These are phyloP conservation scores for Linum usitatissimum DNA, from an alignment of 345 rosid genomes.

Conservation along the genomic window DNA sequence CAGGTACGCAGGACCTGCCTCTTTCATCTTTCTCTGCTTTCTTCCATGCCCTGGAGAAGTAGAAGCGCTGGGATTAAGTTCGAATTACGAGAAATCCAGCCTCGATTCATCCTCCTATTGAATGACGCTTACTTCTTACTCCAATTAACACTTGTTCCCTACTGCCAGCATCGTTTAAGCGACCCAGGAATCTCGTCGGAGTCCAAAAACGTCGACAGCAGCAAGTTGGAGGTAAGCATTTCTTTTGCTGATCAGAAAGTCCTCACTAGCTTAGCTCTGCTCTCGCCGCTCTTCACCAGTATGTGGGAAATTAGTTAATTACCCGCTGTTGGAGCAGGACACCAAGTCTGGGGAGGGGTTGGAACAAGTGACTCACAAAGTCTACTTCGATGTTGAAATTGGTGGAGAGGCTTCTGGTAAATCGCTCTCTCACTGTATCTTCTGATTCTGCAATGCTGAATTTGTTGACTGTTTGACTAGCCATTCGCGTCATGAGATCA, in stretches of 20 bases:
- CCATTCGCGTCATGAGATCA: not conserved
- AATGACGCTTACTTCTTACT: not conserved
- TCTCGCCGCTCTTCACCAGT: not conserved
- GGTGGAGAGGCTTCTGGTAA: conserved; percentile 16
- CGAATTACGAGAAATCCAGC: not conserved
- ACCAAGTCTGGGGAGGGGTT: conserved; percentile 7
- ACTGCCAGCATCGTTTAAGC: conserved; percentile 41
- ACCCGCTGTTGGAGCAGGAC: not conserved
- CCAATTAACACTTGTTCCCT: not conserved
- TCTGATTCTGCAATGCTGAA: not conserved
- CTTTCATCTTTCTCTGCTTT: not conserved
- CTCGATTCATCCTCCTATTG: not conserved
- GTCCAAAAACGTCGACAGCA: conserved; percentile 19
- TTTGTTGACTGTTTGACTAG: too few species aligned
- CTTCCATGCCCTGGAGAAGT: not conserved
- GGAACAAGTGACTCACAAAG: conserved; percentile 21
- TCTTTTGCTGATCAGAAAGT: not conserved
- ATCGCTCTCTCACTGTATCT: not conserved
- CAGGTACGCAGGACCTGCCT: conserved; percentile 10
- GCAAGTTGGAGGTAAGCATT: conserved; percentile 22
- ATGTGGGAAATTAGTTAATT: too few species aligned
- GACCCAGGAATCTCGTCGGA: conserved; percentile 36
- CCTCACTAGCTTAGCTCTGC: not conserved
- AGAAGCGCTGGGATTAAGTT: not conserved
- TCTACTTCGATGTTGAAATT: conserved; percentile 20